Evolutionary conservation across 2,329 filamentous ascomycete species (phyloP).

Genomic region (Cryphonectria carpinicola): DNA sequence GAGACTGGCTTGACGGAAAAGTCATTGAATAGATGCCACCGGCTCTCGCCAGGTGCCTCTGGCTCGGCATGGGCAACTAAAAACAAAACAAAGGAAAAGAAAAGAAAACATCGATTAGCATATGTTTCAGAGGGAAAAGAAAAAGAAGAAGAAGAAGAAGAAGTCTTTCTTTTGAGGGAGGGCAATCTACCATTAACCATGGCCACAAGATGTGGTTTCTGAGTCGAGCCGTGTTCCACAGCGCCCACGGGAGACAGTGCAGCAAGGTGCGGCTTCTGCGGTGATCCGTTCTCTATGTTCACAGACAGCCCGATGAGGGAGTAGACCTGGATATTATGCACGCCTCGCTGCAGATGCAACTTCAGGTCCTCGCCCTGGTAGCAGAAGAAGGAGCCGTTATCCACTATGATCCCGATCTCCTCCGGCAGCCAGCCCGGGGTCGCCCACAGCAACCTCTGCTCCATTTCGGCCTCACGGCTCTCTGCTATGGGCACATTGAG

Average conservation of each 20-base stretch:
- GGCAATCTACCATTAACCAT: conserved; percentile 75
- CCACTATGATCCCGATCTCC: conserved; percentile 90
- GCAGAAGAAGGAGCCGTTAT: conserved; percentile 90
- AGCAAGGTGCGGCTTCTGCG: conserved; percentile 88
- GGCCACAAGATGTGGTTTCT: conserved; percentile 88
- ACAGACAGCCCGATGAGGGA: conserved; percentile 88
- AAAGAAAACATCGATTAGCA: not conserved
- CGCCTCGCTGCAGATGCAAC: conserved; percentile 76
- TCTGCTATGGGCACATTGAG: conserved; percentile 76
- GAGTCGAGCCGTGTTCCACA: conserved; percentile 81
- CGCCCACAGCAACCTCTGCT: conserved; percentile 82
- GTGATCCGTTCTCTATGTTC: conserved; percentile 84
- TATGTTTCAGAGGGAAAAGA: not conserved
- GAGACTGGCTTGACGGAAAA: conserved; percentile 85
- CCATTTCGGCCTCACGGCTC: conserved; percentile 50
- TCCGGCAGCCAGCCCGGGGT: conserved; percentile 90
- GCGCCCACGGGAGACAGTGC: conserved; percentile 73
- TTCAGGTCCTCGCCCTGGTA: conserved; percentile 91
- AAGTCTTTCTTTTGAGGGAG: no score
- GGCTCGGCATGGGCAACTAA: conserved; percentile 69
- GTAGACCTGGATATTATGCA: conserved; percentile 83
- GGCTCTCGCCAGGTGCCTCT: conserved; percentile 62
- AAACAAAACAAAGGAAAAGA: not conserved
- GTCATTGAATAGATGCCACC: conserved; percentile 98
- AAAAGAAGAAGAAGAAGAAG: no score